Evolutionary conservation across 108 stramenopile species (phyloP), one percentile per base, ranked within the genome.

Genomic region (Skeletonema costatum): DNA sequence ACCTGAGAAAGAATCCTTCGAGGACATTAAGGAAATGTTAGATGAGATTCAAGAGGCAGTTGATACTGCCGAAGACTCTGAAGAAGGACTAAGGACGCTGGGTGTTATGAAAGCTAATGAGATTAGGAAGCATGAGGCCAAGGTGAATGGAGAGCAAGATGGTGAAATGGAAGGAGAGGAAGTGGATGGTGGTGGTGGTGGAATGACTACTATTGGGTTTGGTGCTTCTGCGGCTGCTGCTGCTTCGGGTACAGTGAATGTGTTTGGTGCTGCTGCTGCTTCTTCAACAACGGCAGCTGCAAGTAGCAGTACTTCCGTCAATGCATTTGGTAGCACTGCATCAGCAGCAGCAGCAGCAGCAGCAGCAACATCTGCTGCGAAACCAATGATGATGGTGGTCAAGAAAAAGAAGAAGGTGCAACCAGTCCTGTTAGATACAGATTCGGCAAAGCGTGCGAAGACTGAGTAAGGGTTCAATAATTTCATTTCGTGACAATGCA

Each of bases 41-140:
- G 90, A 93, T 76, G 92, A 96, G 69, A 90, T 96, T 51, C 94
- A 93, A 80, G 94, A 96, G 74, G 89, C 90, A 11, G 81, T 96
- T 32, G 88, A 96, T 72, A 77, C 88, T 30, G 84, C 88, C 2
- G 86, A 91, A 70, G 76, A 74, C 16, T 69, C 88, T 0, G 86
- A 89, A 51, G 66, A 82, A 60, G 94, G 82, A 7, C 66, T 95
- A 38, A 83, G 78, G 39, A 66, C 80, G 53, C 81, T 92, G 30
- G 59, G 81, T 32, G 74, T 78, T 31, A 87, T 95, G 69, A 90
- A 90, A 83, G 80, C 82, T 2, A 82, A 85, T 58, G 82, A 82
- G 60, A 76, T 82, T 66, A 66, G 38, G 41, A 80, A 82, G 46
- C 75, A 83, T 41, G 79, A 73, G 19, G 66, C 31, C 13, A 63